Evolutionary conservation across 306 rosid species (phyloP).

Genomic region (Lathyrus oleraceus): DNA sequence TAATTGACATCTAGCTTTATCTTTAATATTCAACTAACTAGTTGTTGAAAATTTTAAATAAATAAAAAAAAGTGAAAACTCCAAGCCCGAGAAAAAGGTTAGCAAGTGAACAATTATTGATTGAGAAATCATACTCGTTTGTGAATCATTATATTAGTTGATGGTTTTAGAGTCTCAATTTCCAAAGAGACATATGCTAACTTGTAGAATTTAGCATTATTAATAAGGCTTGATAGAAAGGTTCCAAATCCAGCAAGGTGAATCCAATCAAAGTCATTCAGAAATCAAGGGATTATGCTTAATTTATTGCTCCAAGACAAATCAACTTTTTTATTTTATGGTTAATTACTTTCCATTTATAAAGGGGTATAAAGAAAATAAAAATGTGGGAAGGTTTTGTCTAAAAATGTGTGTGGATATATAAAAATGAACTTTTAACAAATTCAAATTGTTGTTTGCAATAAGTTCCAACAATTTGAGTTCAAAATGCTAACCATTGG

Average conservation of each 20-base stretch:
- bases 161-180: slow-evolving; percentile 1
- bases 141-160: slow-evolving; percentile 10
- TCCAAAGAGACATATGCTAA: slow-evolving; percentile 26
- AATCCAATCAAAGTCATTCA: slow-evolving; percentile 45
- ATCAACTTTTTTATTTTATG: slow-evolving; percentile 32
- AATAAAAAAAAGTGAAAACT: slow-evolving; percentile 19
- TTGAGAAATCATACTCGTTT: slow-evolving; percentile 3
- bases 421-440: slow-evolving; percentile 5
- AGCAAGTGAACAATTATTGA: slow-evolving; percentile 38
- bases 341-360: slow-evolving; percentile 28
- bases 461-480: background rate
- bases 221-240: slow-evolving; percentile 38
- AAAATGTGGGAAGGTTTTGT: background rate
- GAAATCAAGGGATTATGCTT: slow-evolving; percentile 53
- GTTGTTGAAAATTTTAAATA: background rate
- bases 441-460: slow-evolving; percentile 5
- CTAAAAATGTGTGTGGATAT: background rate
- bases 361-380: slow-evolving; percentile 15
- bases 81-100: slow-evolving; percentile 20
- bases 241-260: slow-evolving; percentile 47
- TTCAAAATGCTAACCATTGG: background rate
- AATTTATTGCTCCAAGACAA: slow-evolving; percentile 48
- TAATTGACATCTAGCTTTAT: background rate
- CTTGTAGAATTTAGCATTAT: slow-evolving; percentile 35
- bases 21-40: slow-evolving; percentile 4